These are phyloP conservation scores for Saccharum officinarum DNA, from an alignment of 176 grass and related monocot species.

Conservation along the genomic window DNA sequence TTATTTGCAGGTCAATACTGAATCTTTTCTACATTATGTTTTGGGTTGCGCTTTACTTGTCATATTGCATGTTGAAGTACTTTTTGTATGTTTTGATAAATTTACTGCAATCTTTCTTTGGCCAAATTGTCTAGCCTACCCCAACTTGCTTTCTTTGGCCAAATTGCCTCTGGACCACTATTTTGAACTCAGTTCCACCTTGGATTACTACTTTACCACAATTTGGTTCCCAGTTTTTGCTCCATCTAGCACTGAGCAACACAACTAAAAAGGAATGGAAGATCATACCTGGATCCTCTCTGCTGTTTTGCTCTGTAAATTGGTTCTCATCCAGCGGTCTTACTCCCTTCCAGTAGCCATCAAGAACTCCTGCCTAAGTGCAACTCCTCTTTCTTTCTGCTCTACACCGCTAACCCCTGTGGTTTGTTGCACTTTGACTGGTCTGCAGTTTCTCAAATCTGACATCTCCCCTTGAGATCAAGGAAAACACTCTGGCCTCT, in stretches of 20 bases:
- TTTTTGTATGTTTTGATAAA: conserved; percentile 15
- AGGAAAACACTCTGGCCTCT: not conserved
- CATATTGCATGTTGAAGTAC: conserved; percentile 6
- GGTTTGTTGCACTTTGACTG: not conserved
- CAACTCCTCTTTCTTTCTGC: not conserved
- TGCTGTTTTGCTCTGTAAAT: not conserved
- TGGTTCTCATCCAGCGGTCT: not conserved
- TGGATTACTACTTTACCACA: not conserved
- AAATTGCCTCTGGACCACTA: not conserved
- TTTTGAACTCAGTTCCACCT: not conserved
- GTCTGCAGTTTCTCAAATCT: not conserved
- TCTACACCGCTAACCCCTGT: not conserved
- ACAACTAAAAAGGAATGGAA: not conserved
- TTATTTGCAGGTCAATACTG: conserved; percentile 37
- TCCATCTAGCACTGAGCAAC: not conserved
- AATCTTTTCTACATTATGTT: conserved; percentile 24
- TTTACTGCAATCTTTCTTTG: not conserved
- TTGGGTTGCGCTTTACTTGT: not conserved
- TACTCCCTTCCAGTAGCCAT: not conserved
- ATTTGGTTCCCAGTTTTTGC: not conserved
- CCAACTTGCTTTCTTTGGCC: not conserved
- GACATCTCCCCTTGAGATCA: not conserved
- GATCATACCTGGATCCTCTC: not conserved
- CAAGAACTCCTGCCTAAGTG: not conserved
- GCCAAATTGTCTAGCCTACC: too few species aligned